A percentile compares a stretch with the other conserved stretches of the same genome.
Conservation (phyloP, 2,329 filamentous ascomycete species). For the Fusarium fracticaudum region DNA sequence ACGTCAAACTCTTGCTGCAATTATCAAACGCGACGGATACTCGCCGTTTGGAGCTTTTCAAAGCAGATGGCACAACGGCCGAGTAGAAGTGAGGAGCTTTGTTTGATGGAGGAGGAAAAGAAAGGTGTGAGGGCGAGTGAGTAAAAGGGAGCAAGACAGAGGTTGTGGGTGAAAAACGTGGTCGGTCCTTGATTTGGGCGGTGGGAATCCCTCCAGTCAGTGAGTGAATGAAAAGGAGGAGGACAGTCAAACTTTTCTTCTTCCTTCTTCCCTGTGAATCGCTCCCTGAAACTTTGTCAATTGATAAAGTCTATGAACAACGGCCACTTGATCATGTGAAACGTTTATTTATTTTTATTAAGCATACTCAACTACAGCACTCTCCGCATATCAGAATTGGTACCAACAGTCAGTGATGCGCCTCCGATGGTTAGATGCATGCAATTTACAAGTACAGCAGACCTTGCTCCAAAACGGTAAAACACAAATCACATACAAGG, state of each 20-base stretch:
- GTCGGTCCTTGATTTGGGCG: slow-evolving; percentile 34
- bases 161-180: slow-evolving; percentile 36
- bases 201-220: slow-evolving; percentile 18
- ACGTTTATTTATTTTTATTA: not conserved
- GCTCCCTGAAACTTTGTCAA: slow-evolving; percentile 4
- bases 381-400: not conserved
- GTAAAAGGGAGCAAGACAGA: slow-evolving; percentile 32
- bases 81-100: slow-evolving; percentile 19
- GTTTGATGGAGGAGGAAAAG: slow-evolving; percentile 8
- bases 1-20: not conserved
- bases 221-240: slow-evolving; percentile 1
- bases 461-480: slow-evolving; percentile 31
- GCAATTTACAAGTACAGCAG: slow-evolving; percentile 30
- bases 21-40: not conserved
- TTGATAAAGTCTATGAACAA: not conserved
- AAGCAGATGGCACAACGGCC: slow-evolving; percentile 8
- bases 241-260: slow-evolving; percentile 29
- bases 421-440: slow-evolving; percentile 26
- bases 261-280: slow-evolving; percentile 11
- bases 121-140: slow-evolving; percentile 26
- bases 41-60: not conserved
- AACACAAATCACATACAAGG: slow-evolving; percentile 34
- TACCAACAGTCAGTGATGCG: slow-evolving; percentile 10
- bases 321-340: not conserved
- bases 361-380: not conserved